phyloP scores from a whole-genome alignment of 1,284 basidiomycete species.

The Coniophora puteana region DNA sequence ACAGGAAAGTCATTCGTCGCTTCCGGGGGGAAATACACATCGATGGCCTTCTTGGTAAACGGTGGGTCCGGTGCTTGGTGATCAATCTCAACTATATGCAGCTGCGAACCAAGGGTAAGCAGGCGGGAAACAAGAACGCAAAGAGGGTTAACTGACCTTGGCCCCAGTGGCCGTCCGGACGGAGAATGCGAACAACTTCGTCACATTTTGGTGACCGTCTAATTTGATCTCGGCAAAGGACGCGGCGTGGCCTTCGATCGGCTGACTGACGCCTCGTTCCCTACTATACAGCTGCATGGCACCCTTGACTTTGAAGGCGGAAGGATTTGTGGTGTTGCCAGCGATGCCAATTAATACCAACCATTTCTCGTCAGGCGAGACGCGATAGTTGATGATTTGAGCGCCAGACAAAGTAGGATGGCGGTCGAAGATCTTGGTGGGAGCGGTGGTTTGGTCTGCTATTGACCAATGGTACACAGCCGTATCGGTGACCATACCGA shows the following conservation, averaged over 20 bases:
- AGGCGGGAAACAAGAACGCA: conserved; percentile 10
- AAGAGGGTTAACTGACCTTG: conserved; percentile 61
- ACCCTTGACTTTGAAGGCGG: conserved; percentile 97
- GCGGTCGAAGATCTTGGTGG: conserved; percentile 94
- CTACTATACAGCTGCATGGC: conserved; percentile 93
- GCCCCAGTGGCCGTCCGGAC: conserved; percentile 95
- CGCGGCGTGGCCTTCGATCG: conserved; percentile 98
- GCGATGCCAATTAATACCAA: conserved; percentile 95
- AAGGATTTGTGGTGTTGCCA: conserved; percentile 88
- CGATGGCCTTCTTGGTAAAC: conserved; percentile 97
- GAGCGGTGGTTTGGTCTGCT: conserved; percentile 65
- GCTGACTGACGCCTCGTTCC: conserved; percentile 94
- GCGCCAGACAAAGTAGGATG: conserved; percentile 92
- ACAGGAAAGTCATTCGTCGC: conserved; percentile 99
- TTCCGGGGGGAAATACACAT: conserved; percentile 99
- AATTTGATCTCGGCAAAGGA: conserved; percentile 92
- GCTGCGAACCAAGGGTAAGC: conserved; percentile 42
- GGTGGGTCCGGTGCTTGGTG: conserved; percentile 94
- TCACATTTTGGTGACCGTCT: conserved; percentile 79
- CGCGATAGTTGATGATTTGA: conserved; percentile 99
- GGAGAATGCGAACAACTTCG: conserved; percentile 95
- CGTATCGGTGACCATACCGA: conserved; percentile 95
- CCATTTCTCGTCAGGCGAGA: conserved; percentile 95
- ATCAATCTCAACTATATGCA: conserved; percentile 99
- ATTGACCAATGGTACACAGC: conserved; percentile 96